A percentile compares a stretch with the other conserved stretches of the same genome.
Evolutionary conservation across 768 basidiomycete genomes (phyloP).

Genomic region (Pilatotrama ljubarskyi): DNA sequence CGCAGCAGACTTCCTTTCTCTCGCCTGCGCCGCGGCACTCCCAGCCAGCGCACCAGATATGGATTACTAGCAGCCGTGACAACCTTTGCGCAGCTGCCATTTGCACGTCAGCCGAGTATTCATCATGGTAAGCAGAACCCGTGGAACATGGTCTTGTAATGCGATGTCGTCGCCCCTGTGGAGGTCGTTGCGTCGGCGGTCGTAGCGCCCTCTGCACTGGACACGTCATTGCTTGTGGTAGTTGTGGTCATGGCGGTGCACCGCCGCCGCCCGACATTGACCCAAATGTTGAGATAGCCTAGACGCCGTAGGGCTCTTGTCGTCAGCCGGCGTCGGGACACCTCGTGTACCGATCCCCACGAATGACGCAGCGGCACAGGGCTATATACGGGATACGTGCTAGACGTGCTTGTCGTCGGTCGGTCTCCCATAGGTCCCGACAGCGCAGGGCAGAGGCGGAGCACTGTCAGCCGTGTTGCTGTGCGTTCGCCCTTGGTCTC

Average conservation of each 20-base stretch:
- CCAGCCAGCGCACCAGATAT: not conserved
- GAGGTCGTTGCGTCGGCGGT: not conserved
- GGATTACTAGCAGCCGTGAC: not conserved
- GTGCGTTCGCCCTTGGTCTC: not conserved
- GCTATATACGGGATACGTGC: not conserved
- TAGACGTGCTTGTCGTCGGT: not conserved
- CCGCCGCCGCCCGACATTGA: not conserved
- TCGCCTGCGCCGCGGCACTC: not conserved
- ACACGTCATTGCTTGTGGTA: conserved; percentile 13
- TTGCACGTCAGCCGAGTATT: too few species aligned
- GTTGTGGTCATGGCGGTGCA: conserved; percentile 8
- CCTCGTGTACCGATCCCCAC: conserved; percentile 15
- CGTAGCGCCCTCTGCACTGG: conserved; percentile 3
- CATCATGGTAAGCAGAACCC: not conserved
- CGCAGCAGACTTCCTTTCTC: not conserved
- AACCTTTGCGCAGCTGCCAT: not conserved
- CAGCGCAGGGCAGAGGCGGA: not conserved
- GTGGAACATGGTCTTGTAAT: too few species aligned
- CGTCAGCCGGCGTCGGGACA: conserved; percentile 7
- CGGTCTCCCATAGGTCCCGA: not conserved
- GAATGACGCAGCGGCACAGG: not conserved
- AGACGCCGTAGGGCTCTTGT: conserved; percentile 1
- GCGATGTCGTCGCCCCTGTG: not conserved
- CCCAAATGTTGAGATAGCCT: conserved; percentile 2
- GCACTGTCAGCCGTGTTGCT: not conserved